phyloP scores from a whole-genome alignment of 768 basidiomycete species.

The Cyclocybe cylindracea region DNA sequence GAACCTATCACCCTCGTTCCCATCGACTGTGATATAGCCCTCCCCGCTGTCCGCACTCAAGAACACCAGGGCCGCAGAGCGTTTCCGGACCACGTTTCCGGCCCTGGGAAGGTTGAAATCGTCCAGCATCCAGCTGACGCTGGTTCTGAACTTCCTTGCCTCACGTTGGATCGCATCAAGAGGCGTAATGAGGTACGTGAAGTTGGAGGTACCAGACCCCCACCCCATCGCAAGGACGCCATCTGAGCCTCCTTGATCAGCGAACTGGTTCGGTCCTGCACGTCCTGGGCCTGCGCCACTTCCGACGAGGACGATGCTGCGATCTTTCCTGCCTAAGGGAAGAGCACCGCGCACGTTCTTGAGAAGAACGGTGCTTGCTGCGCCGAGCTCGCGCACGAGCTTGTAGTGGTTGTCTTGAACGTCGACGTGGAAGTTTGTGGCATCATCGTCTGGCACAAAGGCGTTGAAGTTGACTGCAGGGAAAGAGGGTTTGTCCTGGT shows the following conservation, averaged over 20 bases:
- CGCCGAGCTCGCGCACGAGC: slow-evolving; percentile 74
- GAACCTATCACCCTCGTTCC: slow-evolving; percentile 73
- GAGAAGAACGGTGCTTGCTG: slow-evolving; percentile 72
- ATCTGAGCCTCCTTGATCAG: slow-evolving; percentile 55
- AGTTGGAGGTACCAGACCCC: slow-evolving; percentile 83
- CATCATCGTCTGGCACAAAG: slow-evolving; percentile 50
- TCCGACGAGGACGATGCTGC: slow-evolving; percentile 62
- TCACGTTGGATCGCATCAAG: slow-evolving; percentile 78
- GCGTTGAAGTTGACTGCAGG: slow-evolving; percentile 75
- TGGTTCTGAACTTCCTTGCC: slow-evolving; percentile 66
- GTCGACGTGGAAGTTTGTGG: slow-evolving; percentile 61
- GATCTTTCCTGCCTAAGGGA: slow-evolving; percentile 45
- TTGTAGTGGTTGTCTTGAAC: slow-evolving; percentile 70
- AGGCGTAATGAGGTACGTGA: slow-evolving; percentile 83
- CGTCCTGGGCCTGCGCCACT: slow-evolving; percentile 64
- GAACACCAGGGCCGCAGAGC: slow-evolving; percentile 78
- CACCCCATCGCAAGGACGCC: slow-evolving; percentile 90
- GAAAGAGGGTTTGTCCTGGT: slow-evolving; percentile 62
- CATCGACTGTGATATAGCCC: slow-evolving; percentile 77
- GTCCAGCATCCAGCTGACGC: slow-evolving; percentile 66
- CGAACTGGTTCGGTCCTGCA: slow-evolving; percentile 71
- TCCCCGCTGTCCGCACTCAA: slow-evolving; percentile 86
- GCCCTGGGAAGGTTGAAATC: slow-evolving; percentile 64
- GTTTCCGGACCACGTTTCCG: slow-evolving; percentile 44
- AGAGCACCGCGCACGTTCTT: slow-evolving; percentile 66